Evolutionary conservation across 805 yeast species (phyloP), one percentile per base, ranked within the genome.

Genomic region (Candida suzukii): DNA sequence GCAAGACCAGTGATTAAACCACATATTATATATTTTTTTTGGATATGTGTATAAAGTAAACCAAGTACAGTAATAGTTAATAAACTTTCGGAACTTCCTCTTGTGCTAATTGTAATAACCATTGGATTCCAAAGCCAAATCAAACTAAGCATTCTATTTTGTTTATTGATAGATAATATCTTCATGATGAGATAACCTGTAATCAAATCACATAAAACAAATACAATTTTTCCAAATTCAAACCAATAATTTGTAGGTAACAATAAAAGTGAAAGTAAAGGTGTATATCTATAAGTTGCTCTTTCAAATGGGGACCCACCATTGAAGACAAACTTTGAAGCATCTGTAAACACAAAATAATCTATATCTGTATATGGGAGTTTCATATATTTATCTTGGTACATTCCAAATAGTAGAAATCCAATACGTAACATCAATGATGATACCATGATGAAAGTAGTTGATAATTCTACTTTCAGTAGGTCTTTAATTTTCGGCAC

Each of bases 321-420:
- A 2, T 68, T 42, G 48, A 68, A 68, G 10, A 88, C 84, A 54
- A 74, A 87, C 29, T 68, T 63, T 2, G 97, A 78, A 9, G 99
- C 98, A 66, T 93, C 98, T 2, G 95, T 78, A 58, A 93, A 93
- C 37, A 93, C 99, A 57, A 78, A 70, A 62, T 93, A 93, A 61
- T 93, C 99, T 38, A 93, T 84, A 54, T 93, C 99, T 0, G 99
- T 93, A 65, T 88, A 93, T 47, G 83, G 82, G 17, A 90, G 83
- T 11, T 78, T 77, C 78, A 86, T 76, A 48, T 76, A 63, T 4
- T 74, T 71, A 61, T 93, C 99, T 60, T 93, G 99, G 58, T 85
- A 88, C 2, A 84, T 60, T 0, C 99, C 98, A 64, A 77, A 93
- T 4, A 66, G 49, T 50, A 88, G 78, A 54, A 91, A 83, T 3